A percentile compares a stretch with the other conserved stretches of the same genome.
phyloP scores from a whole-genome alignment of 371 early-diverging fungal species.

The Dinochytrium kinnereticum region DNA sequence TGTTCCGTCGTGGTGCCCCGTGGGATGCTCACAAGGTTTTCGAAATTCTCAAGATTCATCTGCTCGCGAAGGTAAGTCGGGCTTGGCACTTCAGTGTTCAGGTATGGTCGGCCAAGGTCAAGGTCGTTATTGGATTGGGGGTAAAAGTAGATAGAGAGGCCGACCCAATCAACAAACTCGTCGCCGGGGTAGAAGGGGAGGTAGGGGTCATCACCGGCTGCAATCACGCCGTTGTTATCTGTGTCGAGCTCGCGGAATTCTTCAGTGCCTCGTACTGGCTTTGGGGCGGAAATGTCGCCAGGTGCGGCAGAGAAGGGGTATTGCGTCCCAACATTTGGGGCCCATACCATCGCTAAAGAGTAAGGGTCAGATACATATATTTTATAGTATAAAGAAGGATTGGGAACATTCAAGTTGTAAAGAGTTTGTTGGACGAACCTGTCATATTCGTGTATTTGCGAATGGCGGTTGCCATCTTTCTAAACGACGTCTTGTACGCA shows the following conservation, averaged over 20 bases:
- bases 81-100: background rate
- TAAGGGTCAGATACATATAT: background rate
- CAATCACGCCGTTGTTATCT: constrained; percentile 36
- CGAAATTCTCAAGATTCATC: constrained; percentile 2
- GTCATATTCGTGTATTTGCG: constrained; percentile 37
- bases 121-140: background rate
- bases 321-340: constrained; percentile 47
- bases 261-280: constrained; percentile 4
- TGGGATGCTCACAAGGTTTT: background rate
- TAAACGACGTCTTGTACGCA: constrained; percentile 17
- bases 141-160: constrained; percentile 32
- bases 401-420: too few species aligned
- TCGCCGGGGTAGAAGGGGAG: constrained; percentile 55
- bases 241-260: constrained; percentile 48
- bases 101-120: background rate
- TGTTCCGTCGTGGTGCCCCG: background rate
- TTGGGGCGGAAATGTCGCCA: background rate
- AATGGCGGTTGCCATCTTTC: constrained; percentile 18
- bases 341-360: constrained; percentile 50
- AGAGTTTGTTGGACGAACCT: too few species aligned
- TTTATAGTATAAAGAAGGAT: too few species aligned
- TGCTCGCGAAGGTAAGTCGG: background rate
- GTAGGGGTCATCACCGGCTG: constrained; percentile 50
- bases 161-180: constrained; percentile 59
- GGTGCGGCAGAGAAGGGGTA: constrained; percentile 43